A percentile compares a stretch with the other conserved stretches of the same genome.
Conservation (phyloP, 2,329 filamentous ascomycete genomes). For the Exophiala sp. region DNA sequence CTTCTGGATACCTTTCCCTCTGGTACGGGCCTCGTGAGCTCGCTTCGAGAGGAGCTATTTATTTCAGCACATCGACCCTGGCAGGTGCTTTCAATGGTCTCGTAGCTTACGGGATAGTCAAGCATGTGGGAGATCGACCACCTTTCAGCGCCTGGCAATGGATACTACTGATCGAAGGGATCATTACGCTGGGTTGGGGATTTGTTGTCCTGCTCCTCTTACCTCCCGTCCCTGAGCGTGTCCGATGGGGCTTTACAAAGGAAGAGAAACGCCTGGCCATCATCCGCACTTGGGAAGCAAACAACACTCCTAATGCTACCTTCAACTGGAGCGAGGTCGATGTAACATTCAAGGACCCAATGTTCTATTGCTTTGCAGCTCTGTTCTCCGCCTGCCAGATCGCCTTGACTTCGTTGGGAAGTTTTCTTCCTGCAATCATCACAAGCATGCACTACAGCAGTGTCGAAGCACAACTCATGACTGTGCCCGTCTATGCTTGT, state of each 20-base stretch:
- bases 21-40: slow-evolving; percentile 27
- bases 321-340: slow-evolving; percentile 5
- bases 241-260: slow-evolving; percentile 14
- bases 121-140: slow-evolving; percentile 7
- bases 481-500: slow-evolving; percentile 69
- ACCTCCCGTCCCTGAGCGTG: slow-evolving; percentile 13
- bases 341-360: slow-evolving; percentile 2
- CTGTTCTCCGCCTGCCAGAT: background rate
- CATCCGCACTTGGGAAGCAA: slow-evolving; percentile 6
- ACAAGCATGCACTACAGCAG: slow-evolving; percentile 55
- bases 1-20: slow-evolving; percentile 20
- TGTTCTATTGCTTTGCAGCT: slow-evolving; percentile 9
- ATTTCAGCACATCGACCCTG: slow-evolving; percentile 15
- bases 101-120: slow-evolving; percentile 21
- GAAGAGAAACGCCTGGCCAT: slow-evolving; percentile 12
- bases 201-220: slow-evolving; percentile 9
- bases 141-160: slow-evolving; percentile 19
- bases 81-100: slow-evolving; percentile 25
- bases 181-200: slow-evolving; percentile 2
- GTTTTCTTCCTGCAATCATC: slow-evolving; percentile 75
- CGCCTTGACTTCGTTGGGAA: background rate
- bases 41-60: slow-evolving; percentile 21
- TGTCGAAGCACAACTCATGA: slow-evolving; percentile 66
- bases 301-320: slow-evolving; percentile 12
- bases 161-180: slow-evolving; percentile 26